These are phyloP conservation scores for Cryoendolithus antarcticus DNA, from an alignment of 2,329 filamentous ascomycete species.

Conservation along the genomic window DNA sequence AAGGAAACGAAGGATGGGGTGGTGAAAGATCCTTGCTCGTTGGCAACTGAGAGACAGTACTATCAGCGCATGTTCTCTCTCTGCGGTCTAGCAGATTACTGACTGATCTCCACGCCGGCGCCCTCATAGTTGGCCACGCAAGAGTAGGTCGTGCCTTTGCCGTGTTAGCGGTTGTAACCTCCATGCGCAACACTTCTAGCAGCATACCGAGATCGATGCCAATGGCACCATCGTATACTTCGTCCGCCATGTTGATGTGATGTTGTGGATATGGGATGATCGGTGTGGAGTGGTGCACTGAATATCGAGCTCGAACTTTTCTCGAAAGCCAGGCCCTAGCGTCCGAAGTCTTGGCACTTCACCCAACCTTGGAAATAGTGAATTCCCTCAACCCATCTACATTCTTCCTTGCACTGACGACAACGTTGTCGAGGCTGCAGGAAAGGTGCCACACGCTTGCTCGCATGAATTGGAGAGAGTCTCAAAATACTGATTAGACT, in stretches of 20 bases:
- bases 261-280: slow-evolving; percentile 1
- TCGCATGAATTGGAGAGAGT: too few relatives aligned
- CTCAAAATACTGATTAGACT: too few relatives aligned
- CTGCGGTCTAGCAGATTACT: slow-evolving; percentile 21
- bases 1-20: slow-evolving; percentile 99
- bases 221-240: slow-evolving; percentile 99
- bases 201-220: slow-evolving; percentile 96
- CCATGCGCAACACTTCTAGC: not conserved
- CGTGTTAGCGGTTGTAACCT: slow-evolving; percentile 16
- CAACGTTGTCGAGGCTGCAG: too few relatives aligned
- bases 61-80: slow-evolving; percentile 5
- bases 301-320: not conserved
- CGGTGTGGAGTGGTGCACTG: not conserved
- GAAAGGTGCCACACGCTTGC: too few relatives aligned
- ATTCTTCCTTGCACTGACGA: too few relatives aligned
- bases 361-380: too few relatives aligned
- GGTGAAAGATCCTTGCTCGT: slow-evolving; percentile 98
- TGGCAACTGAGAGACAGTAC: slow-evolving; percentile 51
- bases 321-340: not conserved
- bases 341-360: too few relatives aligned
- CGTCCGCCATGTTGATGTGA: slow-evolving; percentile 67
- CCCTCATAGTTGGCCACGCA: slow-evolving; percentile 99
- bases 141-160: slow-evolving; percentile 92
- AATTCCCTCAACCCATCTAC: too few relatives aligned
- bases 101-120: slow-evolving; percentile 98